Conservation (phyloP, 2,329 filamentous ascomycete genomes). For the Sporothrix dimorphospora region DNA sequence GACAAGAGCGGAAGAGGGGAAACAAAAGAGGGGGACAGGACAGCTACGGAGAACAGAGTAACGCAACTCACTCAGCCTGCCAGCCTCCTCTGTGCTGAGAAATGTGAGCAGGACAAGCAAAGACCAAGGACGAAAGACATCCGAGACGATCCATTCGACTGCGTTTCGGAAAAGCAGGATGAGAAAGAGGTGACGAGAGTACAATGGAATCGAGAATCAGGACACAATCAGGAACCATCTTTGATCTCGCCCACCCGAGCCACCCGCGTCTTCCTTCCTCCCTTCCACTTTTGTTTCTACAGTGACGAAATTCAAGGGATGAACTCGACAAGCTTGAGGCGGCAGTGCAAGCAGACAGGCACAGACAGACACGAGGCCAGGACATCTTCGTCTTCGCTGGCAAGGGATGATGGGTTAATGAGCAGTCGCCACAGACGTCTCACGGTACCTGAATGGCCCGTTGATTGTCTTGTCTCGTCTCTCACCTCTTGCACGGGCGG, state of each 20-base stretch:
- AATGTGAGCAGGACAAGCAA: background rate
- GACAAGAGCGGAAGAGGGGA: background rate
- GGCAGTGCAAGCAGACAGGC: background rate
- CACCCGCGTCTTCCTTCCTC: background rate
- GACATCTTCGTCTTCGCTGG: background rate
- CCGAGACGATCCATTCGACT: conserved; percentile 6
- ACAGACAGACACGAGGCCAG: background rate
- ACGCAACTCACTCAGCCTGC: background rate
- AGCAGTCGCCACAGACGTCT: conserved; percentile 1
- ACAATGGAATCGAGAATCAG: background rate
- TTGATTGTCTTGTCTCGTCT: background rate
- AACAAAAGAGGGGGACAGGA: background rate
- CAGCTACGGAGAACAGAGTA: background rate
- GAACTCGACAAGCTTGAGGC: background rate
- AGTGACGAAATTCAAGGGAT: conserved; percentile 26
- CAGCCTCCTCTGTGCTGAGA: background rate
- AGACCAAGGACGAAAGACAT: background rate
- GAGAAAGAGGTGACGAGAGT: background rate
- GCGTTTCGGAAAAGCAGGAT: conserved; percentile 24
- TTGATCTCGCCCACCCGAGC: no score
- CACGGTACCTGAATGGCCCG: conserved; percentile 8
- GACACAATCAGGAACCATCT: background rate
- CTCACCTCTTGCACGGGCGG: background rate
- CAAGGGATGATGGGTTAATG: conserved; percentile 7
- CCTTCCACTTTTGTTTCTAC: conserved; percentile 26